Percentiles rank a stretch among this genome's conserved stretches.
phyloP scores from a whole-genome alignment of 1,284 basidiomycete species.

The Neolentinus lepideus region DNA sequence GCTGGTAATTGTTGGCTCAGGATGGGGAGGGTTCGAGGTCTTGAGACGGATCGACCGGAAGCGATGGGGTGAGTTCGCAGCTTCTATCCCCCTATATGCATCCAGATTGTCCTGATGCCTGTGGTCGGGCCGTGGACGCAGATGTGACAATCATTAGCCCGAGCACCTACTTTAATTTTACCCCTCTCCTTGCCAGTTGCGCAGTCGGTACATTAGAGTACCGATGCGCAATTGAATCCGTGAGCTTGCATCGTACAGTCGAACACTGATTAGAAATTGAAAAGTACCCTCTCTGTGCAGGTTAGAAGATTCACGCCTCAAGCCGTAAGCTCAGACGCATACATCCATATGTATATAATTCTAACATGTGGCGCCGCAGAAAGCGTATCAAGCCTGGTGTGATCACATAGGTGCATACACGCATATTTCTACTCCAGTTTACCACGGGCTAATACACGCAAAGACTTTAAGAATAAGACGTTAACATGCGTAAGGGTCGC shows the following conservation, averaged over 20 bases:
- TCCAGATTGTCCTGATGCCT: slow-evolving; percentile 10
- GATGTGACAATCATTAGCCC: slow-evolving; percentile 30
- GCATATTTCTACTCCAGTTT: neutral
- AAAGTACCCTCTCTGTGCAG: neutral
- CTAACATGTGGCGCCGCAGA: slow-evolving; percentile 6
- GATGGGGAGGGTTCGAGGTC: slow-evolving; percentile 81
- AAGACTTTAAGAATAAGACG: slow-evolving; percentile 1
- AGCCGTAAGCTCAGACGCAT: slow-evolving; percentile 32
- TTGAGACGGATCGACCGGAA: slow-evolving; percentile 60
- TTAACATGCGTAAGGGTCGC: neutral
- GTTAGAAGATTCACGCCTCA: neutral
- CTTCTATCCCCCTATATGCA: slow-evolving; percentile 4
- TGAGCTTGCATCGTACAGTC: slow-evolving; percentile 29
- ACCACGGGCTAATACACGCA: neutral
- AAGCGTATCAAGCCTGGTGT: slow-evolving; percentile 28
- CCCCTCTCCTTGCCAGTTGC: slow-evolving; percentile 70
- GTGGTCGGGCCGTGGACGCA: slow-evolving; percentile 66
- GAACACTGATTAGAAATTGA: slow-evolving; percentile 1
- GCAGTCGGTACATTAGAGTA: slow-evolving; percentile 82
- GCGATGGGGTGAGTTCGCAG: slow-evolving; percentile 45
- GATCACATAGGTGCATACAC: slow-evolving; percentile 35
- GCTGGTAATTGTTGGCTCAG: slow-evolving; percentile 77
- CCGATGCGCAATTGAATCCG: slow-evolving; percentile 75
- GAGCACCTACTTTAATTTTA: slow-evolving; percentile 65
- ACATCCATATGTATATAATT: neutral